Conservation (phyloP, 2,329 filamentous ascomycete species). For the Metarhizium humberi region DNA sequence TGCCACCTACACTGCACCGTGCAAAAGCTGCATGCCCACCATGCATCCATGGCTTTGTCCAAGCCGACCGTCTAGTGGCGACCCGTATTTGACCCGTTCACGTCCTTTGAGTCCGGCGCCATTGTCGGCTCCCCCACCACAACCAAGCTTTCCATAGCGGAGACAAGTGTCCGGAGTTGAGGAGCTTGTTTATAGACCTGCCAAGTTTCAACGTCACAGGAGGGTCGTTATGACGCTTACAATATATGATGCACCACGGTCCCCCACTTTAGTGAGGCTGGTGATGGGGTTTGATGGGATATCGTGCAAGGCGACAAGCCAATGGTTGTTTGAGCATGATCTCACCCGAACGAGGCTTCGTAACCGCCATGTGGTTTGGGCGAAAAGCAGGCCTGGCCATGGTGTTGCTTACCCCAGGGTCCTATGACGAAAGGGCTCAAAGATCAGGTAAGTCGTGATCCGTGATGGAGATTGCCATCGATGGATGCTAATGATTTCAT, state of each 20-base stretch:
- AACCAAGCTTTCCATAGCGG: conserved; percentile 1
- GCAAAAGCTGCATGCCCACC: too few relatives aligned
- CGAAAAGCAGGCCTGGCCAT: conserved; percentile 1
- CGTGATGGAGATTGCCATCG: background rate
- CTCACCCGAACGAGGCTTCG: background rate
- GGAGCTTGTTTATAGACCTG: background rate
- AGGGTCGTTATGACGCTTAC: conserved; percentile 6
- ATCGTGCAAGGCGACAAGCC: background rate
- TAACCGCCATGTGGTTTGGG: background rate
- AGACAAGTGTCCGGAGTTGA: background rate
- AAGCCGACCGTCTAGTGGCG: too few relatives aligned
- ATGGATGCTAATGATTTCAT: conserved; percentile 2
- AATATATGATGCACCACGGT: background rate
- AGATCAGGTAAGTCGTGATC: background rate
- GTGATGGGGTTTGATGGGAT: background rate
- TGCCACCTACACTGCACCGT: too few relatives aligned
- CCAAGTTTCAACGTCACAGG: conserved; percentile 4
- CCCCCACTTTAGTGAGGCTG: conserved; percentile 1
- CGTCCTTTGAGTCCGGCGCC: background rate
- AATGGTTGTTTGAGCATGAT: background rate
- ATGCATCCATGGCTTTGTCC: too few relatives aligned
- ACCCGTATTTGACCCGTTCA: background rate
- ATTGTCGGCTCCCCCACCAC: background rate
- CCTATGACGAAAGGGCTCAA: conserved; percentile 6
- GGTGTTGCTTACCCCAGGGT: background rate